A percentile compares a stretch with the other conserved stretches of the same genome.
phyloP scores from a whole-genome alignment of 164 flowering plant species.

The Nelumbo lutea region DNA sequence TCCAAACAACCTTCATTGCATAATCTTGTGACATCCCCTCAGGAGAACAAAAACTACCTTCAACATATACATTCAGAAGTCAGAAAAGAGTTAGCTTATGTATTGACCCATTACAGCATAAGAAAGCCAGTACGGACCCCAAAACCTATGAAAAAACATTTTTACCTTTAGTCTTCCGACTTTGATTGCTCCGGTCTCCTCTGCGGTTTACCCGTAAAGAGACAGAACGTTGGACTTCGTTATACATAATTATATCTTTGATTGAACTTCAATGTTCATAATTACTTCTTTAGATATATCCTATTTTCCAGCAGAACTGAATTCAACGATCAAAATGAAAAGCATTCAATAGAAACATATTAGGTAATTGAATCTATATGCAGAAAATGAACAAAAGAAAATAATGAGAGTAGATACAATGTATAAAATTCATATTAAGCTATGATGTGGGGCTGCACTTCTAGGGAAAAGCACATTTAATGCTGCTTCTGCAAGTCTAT shows the following conservation, averaged over 20 bases:
- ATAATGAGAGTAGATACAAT: too few relatives aligned
- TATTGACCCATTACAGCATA: background rate
- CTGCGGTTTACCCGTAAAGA: constrained; percentile 39
- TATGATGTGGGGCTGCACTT: too few relatives aligned
- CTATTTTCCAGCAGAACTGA: too few relatives aligned
- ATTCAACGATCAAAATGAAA: too few relatives aligned
- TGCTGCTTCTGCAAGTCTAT: too few relatives aligned
- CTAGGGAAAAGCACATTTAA: too few relatives aligned
- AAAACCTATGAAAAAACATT: background rate
- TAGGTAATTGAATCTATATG: too few relatives aligned
- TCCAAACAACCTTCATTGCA: constrained; percentile 66
- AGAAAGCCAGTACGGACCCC: background rate
- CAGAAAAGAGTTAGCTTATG: constrained; percentile 1
- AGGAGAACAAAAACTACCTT: constrained; percentile 32
- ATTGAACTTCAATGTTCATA: too few relatives aligned
- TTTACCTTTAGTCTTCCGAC: constrained; percentile 34
- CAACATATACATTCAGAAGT: constrained; percentile 34
- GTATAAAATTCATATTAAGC: too few relatives aligned
- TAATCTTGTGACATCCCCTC: constrained; percentile 39
- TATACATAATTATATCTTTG: constrained; percentile 29
- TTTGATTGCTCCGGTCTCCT: constrained; percentile 32
- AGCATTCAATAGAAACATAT: too few relatives aligned
- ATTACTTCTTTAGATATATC: too few relatives aligned
- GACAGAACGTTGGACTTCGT: constrained; percentile 27
- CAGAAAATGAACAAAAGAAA: too few relatives aligned